These are phyloP conservation scores for Fusarium pininemorale DNA, from an alignment of 2,329 filamentous ascomycete genomes.

Conservation along the genomic window DNA sequence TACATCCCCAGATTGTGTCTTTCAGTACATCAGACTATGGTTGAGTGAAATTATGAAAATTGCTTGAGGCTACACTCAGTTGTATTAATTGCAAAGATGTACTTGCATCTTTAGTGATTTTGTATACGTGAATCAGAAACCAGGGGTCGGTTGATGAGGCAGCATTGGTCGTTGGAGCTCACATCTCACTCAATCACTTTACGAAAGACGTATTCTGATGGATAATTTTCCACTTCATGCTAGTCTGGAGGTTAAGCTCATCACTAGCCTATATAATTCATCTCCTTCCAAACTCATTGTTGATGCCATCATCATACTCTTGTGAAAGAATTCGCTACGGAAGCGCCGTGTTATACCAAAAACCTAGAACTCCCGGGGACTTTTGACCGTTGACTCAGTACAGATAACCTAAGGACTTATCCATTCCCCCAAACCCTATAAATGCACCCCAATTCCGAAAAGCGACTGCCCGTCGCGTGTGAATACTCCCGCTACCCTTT, in stretches of 20 bases:
- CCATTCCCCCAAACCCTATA: background rate
- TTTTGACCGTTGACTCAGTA: constrained; percentile 10
- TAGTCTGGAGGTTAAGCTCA: background rate
- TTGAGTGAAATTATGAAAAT: accelerated
- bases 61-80: accelerated
- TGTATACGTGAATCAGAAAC: background rate
- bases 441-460: constrained; percentile 7
- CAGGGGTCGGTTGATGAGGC: background rate
- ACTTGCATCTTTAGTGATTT: accelerated
- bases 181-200: background rate
- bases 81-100: background rate
- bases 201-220: background rate
- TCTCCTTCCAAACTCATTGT: background rate
- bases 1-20: background rate
- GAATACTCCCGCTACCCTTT: constrained; percentile 25
- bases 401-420: constrained; percentile 1
- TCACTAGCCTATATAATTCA: constrained; percentile 5
- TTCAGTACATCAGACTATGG: too few species aligned
- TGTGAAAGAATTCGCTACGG: background rate
- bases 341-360: constrained; percentile 11
- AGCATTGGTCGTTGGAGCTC: too few species aligned
- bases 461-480: background rate
- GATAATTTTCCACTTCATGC: background rate
- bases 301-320: constrained; percentile 5
- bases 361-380: constrained; percentile 20